Conservation (phyloP, 1,284 basidiomycete species). For the Moniliella sp. region DNA sequence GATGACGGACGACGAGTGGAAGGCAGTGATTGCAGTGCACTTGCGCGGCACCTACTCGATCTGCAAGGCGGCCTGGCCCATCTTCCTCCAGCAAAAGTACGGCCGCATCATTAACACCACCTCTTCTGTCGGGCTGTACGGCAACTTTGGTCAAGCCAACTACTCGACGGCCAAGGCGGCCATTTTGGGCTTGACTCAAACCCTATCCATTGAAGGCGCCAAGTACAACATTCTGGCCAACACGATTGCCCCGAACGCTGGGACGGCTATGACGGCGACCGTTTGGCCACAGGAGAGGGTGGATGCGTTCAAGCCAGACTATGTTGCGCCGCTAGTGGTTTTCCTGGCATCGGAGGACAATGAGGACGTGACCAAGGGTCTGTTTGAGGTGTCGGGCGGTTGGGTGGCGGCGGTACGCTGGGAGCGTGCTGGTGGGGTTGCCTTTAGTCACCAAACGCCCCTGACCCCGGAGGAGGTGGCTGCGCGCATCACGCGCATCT, state of each 20-base stretch:
- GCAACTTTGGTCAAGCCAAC: constrained; percentile 82
- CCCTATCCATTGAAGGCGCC: constrained; percentile 72
- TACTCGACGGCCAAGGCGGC: constrained; percentile 61
- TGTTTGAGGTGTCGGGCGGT: constrained; percentile 78
- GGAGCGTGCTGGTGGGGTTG: constrained; percentile 62
- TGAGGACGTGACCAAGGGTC: constrained; percentile 48
- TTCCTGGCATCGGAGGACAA: constrained; percentile 66
- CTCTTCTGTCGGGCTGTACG: constrained; percentile 74
- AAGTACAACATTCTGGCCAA: constrained; percentile 60
- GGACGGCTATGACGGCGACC: constrained; percentile 37
- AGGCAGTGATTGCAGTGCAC: constrained; percentile 69
- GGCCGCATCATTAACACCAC: constrained; percentile 84
- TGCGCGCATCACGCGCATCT: constrained; percentile 26
- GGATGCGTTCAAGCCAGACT: constrained; percentile 85
- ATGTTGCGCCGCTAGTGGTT: constrained; percentile 72
- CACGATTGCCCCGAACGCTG: constrained; percentile 79
- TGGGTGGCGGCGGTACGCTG: constrained; percentile 81
- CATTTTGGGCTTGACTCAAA: constrained; percentile 69
- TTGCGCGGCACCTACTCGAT: constrained; percentile 44
- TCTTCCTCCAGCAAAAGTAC: constrained; percentile 89
- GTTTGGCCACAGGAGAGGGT: constrained; percentile 76
- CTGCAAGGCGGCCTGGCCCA: constrained; percentile 82
- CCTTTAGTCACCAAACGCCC: constrained; percentile 24
- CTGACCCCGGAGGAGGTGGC: constrained; percentile 21
- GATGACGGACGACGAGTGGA: constrained; percentile 83